Evolutionary conservation across 768 basidiomycete genomes (phyloP), one percentile per base, ranked within the genome.

Genomic region (Psilocybe sp.): DNA sequence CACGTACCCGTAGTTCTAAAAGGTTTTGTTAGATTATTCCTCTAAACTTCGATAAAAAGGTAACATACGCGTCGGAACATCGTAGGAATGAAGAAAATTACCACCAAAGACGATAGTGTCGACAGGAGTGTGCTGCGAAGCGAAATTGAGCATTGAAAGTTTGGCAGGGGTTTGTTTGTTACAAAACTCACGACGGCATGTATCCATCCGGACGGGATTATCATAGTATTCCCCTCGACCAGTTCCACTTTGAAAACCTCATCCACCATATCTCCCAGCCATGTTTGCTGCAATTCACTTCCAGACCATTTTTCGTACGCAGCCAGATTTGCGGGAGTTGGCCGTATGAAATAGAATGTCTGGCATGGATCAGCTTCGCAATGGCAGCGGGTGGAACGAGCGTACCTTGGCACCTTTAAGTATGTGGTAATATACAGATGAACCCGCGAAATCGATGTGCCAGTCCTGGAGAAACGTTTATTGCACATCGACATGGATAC

Each of bases 381-480:
- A 34, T 43, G 2, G 19, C 18, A 14, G 31, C 7, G 9, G 1
- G 11, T 8, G 15, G 32, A 11, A 32, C 34, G 4, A 28, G n/a
- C 71, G 41, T 56, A 85, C 95, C 80, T 93, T 97, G 49, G 83
- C 77, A 20, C 94, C 94, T 38, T 74, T 78, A 15, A 97, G 75
- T 52, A 99, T 85, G 59, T 98, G 94, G 62, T 98, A 98, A 67
- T 96, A 98, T n/a, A 95, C 96, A 1, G 90, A 96, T 2, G 91
- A 94, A 1, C 94, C 97, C 16, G 96, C 96, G 64, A 99, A 98
- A 69, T 99, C 97, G 52, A 98, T 76, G 61, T 99, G 96, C 97
- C 95, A 98, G 63, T 98, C 96, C 93, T 95, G 60, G 15, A 34
- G 18, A 15, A 15, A 40, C 31, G 35, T 49, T 39, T 33, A 49